Conservation (phyloP, 106 monocot genomes). For the Dendrobium huoshanense region DNA sequence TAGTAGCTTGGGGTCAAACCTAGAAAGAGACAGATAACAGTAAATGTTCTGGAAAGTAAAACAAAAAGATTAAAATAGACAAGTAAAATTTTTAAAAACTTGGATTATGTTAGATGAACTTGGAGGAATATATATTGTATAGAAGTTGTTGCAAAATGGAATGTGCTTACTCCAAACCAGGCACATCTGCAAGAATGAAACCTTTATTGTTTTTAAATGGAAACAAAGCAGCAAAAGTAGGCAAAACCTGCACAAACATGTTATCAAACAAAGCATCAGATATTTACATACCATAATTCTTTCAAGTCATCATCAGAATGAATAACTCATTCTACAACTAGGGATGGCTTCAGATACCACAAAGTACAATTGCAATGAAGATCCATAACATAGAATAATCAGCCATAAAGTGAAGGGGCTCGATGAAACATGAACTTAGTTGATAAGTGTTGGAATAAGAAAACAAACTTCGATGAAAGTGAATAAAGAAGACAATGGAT, state of each 20-base stretch:
- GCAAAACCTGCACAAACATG: slow-evolving; percentile 66
- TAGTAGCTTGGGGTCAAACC: slow-evolving; percentile 65
- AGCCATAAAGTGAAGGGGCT: neutral
- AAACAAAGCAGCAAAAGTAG: slow-evolving; percentile 77
- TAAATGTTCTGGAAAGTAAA: neutral
- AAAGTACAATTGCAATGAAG: neutral
- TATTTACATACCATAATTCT: neutral
- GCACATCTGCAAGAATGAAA: slow-evolving; percentile 33
- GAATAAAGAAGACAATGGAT: neutral
- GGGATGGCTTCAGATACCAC: neutral
- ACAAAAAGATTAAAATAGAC: neutral
- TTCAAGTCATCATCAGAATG: neutral
- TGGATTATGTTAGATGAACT: neutral
- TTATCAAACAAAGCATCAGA: slow-evolving; percentile 3
- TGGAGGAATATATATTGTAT: neutral
- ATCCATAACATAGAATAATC: neutral
- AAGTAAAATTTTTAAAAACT: neutral
- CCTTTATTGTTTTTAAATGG: slow-evolving; percentile 35
- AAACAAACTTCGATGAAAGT: neutral
- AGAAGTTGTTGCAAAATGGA: neutral
- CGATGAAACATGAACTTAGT: neutral
- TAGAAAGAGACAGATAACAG: slow-evolving; percentile 17
- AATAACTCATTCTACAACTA: neutral
- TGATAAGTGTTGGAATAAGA: neutral
- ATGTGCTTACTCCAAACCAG: slow-evolving; percentile 54